Evolutionary conservation across 495 filamentous ascomycete species (phyloP), one percentile per base, ranked within the genome.

Genomic region (Penicillium turbatum): DNA sequence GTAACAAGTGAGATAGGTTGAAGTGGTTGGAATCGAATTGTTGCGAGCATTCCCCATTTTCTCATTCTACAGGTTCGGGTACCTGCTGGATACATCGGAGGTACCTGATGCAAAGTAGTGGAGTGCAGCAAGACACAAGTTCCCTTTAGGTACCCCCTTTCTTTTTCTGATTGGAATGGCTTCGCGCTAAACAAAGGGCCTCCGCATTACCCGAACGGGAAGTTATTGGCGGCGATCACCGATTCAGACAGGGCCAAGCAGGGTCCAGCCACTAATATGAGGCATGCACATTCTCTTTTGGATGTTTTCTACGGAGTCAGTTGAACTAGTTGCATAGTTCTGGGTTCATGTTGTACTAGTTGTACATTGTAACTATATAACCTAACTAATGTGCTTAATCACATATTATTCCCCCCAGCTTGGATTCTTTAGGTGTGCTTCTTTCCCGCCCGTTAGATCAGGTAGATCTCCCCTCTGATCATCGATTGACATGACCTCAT

Each of bases 141-240:
- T 42, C 16, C 51, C 8, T 8, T 12, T 0, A 55, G 13, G 57
- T 55, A 43, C 15, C 41, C 15, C 24, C 26, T 37, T 43, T 32
- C 49, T 46, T 49, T 54, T 35, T 27, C n/a, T 42, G 7, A 27
- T 42, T 55, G 55, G 55, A 55, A 61, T 57, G 45, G 19, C 11
- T 30, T 51, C 37, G 26, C 57, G 36, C 62, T 53, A 52, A 52
- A 38, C 24, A 36, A 48, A 29, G 12, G 10, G 62, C 51, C 56
- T 51, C 62, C 62, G 59, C 56, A 64, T 57, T 40, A 15, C 55
- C 36, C 35, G 2, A 55, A 60, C 7, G 16, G 46, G 63, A 5
- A 60, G 55, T 19, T 45, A 35, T 30, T 54, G 52, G 12, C 56
- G 52, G 34, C 21, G 57, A 65, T 65, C 63, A 51, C 27, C 46